Base-by-base conservation (phyloP, 139 green algal genomes). In the Nannochloris sp. region DNA sequence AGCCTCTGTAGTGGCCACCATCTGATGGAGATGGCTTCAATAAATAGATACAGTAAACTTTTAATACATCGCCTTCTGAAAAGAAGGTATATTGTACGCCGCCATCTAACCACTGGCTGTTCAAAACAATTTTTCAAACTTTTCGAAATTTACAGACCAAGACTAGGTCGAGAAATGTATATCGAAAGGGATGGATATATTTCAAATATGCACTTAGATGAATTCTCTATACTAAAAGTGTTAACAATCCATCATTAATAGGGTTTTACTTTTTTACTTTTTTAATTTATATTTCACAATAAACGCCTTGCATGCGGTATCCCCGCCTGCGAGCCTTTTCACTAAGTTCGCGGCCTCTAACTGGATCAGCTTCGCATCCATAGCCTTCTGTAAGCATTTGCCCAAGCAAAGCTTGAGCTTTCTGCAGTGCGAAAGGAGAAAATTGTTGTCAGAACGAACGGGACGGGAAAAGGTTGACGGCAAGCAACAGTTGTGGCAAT, bases 301-400 rank as follows among this genome's bases (percentile, higher is more conserved):
- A 90, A 4, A 87, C 80, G 12, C 81, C 75, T n/a, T 86, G 63
- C 83, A 90, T 89, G 31, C 78, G 65, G 67, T 92, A 92, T 4
- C 85, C 85, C 5, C 84, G 61, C 23, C 68, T 44, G 31, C 65
- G 63, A 1, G 84, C 85, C 66, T 78, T 85, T 36, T 88, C 82
- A 9, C 59, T 61, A 79, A 83, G 88, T 65, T 88, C 76, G 61
- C 76, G 78, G 4, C 72, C 82, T 4, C 63, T 72, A 4, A 57
- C 56, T 0, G 67, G 27, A 64, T 90, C 74, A 14, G 73, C 60
- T 14, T 82, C 56, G 65, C 84, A 90, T 19, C 85, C 85, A 32
- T 92, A 92, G 6, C 85, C 85, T 64, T 92, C 84, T 30, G 77
- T 61, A 54, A 89, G 75, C 85, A 92, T 92, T 33, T 90, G 80